phyloP scores from a whole-genome alignment of 2,329 filamentous ascomycete genomes.

The Colletotrichum viniferum region DNA sequence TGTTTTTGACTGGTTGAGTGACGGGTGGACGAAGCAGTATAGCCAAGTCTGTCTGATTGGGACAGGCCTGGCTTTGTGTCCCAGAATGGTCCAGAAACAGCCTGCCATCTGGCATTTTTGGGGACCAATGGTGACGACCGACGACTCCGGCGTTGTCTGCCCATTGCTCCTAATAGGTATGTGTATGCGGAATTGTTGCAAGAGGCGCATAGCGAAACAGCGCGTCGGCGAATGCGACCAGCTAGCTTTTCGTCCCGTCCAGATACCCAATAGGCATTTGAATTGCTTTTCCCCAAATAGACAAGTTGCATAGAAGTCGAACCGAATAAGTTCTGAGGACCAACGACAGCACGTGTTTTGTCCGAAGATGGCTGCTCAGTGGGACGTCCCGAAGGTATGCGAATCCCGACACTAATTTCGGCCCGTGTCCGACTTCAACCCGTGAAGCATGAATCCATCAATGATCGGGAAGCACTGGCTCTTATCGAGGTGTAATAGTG shows the following conservation, averaged over 20 bases:
- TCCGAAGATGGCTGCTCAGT: not conserved
- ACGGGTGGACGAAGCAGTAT: slow-evolving; percentile 1
- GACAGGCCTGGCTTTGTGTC: slow-evolving; percentile 6
- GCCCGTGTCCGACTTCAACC: not conserved
- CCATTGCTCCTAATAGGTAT: slow-evolving; percentile 20
- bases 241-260: not conserved
- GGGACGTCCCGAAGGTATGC: not conserved
- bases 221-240: not conserved
- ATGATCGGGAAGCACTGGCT: not conserved
- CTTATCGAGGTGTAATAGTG: not conserved
- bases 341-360: not conserved
- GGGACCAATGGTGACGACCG: slow-evolving; percentile 37
- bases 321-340: not conserved
- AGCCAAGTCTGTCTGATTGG: slow-evolving; percentile 4
- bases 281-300: slow-evolving; percentile 8
- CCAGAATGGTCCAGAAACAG: slow-evolving; percentile 45
- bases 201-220: not conserved
- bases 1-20: slow-evolving; percentile 7
- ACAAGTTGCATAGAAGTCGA: not conserved
- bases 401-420: not conserved
- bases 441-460: not conserved
- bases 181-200: slow-evolving; percentile 9
- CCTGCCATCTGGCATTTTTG: slow-evolving; percentile 51
- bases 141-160: slow-evolving; percentile 8
- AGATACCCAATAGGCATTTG: slow-evolving; percentile 1